Evolutionary conservation across 495 filamentous ascomycete species (phyloP).

Genomic region (Penicillium pulvis): DNA sequence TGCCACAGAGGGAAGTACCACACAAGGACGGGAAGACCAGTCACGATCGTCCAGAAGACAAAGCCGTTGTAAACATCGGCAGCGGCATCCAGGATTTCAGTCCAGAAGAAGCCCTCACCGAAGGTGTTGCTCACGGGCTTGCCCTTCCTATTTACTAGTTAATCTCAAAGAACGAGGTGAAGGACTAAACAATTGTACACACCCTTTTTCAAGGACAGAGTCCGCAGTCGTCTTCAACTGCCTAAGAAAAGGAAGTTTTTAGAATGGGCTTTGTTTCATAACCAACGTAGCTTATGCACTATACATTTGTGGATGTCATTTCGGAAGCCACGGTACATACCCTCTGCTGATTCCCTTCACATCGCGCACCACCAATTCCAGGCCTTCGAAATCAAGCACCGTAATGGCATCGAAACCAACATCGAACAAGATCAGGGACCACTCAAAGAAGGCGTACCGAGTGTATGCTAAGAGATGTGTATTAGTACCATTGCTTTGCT

Average conservation of each 20-base stretch:
- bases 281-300: conserved; percentile 41
- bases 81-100: conserved; percentile 73
- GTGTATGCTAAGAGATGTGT: conserved; percentile 73
- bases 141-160: conserved; percentile 67
- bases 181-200: conserved; percentile 43
- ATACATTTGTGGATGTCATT: conserved; percentile 64
- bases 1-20: conserved; percentile 99
- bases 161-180: conserved; percentile 23
- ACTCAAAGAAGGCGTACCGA: conserved; percentile 98
- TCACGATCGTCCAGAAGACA: conserved; percentile 94
- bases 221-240: conserved; percentile 67
- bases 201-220: conserved; percentile 87
- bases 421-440: conserved; percentile 92
- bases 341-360: conserved; percentile 91
- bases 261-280: conserved; percentile 45
- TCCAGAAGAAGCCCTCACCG: conserved; percentile 70
- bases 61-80: conserved; percentile 95
- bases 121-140: conserved; percentile 72
- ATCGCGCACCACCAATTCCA: conserved; percentile 89
- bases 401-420: conserved; percentile 97
- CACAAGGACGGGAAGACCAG: conserved; percentile 80
- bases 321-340: conserved; percentile 98
- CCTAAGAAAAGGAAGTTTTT: conserved; percentile 44
- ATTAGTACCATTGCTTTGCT: conserved; percentile 1
- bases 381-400: conserved; percentile 86